Base-by-base conservation (phyloP, 2,329 filamentous ascomycete species). In the Colletotrichum tropicicola region DNA sequence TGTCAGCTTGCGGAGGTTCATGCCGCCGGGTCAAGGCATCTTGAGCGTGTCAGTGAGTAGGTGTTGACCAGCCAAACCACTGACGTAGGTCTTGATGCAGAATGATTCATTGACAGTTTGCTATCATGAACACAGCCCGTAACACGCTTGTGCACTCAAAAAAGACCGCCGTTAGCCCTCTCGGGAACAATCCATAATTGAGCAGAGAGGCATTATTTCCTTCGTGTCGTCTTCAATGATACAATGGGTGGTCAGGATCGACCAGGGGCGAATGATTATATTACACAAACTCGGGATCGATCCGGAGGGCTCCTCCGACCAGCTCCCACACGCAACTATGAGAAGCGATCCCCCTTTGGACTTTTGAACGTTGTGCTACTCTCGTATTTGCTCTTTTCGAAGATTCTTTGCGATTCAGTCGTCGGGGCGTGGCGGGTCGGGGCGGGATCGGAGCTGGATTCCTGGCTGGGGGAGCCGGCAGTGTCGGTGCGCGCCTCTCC, bases 381-480 rank as follows among this genome's bases (percentile, higher is more conserved):
- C 81, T 98, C 94, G 78, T 97, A 98, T 80, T 97, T 97, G 77
- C 93, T 92, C 84, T 93, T 97, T 78, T 94, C 92, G 35, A 82
- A 72, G 25, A 92, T 82, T 68, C 86, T 83, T 74, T 93, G 85
- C 44, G 83, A 80, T 74, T 92, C 91, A 43, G 87, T 92, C 68
- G 89, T 84, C 2, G 92, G 91, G 65, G 91, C 92, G 79, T 97
- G 94, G 69, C 89, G 84, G 56, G 93, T 97, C 9, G 94, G 91
- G 12, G 94, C 94, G n/a, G 93, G 93, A 79, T 97, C 94, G 68
- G 82, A 82, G 73, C 86, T 88, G 30, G 89, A 88, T 79, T 96
- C 92, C 72, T 88, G 85, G 75, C 91, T 92, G 21, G 92, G 92
- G 19, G 87, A 87, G 44, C 84, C 83, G 30, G 80, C 82, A 32